A percentile compares a stretch with the other conserved stretches of the same genome.
phyloP scores from a whole-genome alignment of 1,284 basidiomycete species.

The Afroboletus lepidellus region DNA sequence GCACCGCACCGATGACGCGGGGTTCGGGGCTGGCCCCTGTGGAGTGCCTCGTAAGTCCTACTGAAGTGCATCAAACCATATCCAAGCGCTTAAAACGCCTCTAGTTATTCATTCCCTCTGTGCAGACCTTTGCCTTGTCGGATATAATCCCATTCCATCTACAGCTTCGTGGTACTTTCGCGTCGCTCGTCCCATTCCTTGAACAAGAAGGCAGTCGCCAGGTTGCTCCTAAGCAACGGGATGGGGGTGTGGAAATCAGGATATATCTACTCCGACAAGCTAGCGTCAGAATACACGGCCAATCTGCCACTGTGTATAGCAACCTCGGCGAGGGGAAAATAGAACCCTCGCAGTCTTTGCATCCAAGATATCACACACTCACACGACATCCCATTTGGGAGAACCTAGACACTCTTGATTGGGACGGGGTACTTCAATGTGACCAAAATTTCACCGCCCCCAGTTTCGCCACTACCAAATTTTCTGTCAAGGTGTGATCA shows the following conservation, averaged over 20 bases:
- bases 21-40: slow-evolving; percentile 21
- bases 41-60: slow-evolving; percentile 31
- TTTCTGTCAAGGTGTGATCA: slow-evolving; percentile 30
- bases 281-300: slow-evolving; percentile 18
- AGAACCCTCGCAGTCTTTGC: no score
- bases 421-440: slow-evolving; percentile 34
- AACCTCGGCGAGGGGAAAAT: slow-evolving; percentile 27
- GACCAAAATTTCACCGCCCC: slow-evolving; percentile 15
- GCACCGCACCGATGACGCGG: slow-evolving; percentile 19
- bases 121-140: slow-evolving; percentile 24
- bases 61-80: not conserved
- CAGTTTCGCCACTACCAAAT: slow-evolving; percentile 22
- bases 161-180: slow-evolving; percentile 27
- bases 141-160: slow-evolving; percentile 35
- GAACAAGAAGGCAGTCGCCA: slow-evolving; percentile 13
- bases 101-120: slow-evolving; percentile 33
- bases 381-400: slow-evolving; percentile 13
- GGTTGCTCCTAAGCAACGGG: not conserved
- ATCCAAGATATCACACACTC: slow-evolving; percentile 2
- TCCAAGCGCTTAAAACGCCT: not conserved
- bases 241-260: slow-evolving; percentile 17
- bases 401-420: slow-evolving; percentile 28
- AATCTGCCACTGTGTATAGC: slow-evolving; percentile 1
- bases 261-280: slow-evolving; percentile 27
- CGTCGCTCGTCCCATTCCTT: slow-evolving; percentile 30